Conservation (phyloP, 2,329 filamentous ascomycete species). For the Curvularia verruculosa region DNA sequence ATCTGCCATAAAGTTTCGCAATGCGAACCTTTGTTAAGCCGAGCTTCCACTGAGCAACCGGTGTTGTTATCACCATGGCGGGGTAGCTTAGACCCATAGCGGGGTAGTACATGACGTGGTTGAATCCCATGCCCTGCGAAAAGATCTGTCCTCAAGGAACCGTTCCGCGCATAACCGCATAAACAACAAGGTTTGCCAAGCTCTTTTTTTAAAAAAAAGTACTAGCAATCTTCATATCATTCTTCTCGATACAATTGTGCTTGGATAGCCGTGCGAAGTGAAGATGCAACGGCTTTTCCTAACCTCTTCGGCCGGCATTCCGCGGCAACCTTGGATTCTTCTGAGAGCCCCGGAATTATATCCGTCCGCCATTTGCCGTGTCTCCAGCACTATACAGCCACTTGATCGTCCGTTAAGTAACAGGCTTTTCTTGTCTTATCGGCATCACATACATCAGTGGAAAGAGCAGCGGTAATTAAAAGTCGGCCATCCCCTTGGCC, state of each 20-base stretch:
- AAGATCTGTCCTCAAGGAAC: background rate
- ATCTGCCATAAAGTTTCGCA: background rate
- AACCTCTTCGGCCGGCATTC: slow-evolving; percentile 8
- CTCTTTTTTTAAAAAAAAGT: background rate
- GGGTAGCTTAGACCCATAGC: slow-evolving; percentile 30
- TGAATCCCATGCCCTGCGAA: slow-evolving; percentile 8
- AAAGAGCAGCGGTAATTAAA: background rate
- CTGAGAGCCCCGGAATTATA: slow-evolving; percentile 22
- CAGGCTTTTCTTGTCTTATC: background rate
- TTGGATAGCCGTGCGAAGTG: background rate
- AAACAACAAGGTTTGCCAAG: background rate
- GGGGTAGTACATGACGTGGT: slow-evolving; percentile 31
- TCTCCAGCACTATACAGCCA: background rate
- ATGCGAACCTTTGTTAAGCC: background rate
- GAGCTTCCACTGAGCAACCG: slow-evolving; percentile 1
- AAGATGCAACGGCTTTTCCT: background rate
- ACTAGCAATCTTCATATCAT: background rate
- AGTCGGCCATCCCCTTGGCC: background rate
- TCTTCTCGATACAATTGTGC: background rate
- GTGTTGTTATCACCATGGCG: slow-evolving; percentile 23
- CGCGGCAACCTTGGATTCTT: slow-evolving; percentile 13
- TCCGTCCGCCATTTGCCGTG: slow-evolving; percentile 30
- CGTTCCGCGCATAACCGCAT: slow-evolving; percentile 17
- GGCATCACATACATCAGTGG: background rate
- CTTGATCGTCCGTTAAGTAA: slow-evolving; percentile 10